Base-by-base conservation (phyloP, 352 stramenopile species). In the Globisporangium uncinulatum region DNA sequence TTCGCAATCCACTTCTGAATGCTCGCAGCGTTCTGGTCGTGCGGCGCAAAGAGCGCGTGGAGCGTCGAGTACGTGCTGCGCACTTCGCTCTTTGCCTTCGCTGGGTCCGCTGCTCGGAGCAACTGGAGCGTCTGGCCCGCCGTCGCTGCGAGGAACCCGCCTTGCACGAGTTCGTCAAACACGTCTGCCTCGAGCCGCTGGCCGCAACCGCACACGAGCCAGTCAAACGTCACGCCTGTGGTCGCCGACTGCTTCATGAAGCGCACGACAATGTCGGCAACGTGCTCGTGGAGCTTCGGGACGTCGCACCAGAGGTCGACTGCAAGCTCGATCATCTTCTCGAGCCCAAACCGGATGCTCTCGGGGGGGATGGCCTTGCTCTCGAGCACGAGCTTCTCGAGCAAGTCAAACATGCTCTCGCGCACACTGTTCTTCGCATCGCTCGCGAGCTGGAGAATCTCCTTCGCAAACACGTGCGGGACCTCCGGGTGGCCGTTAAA, bases 231-330 rank as follows among this genome's bases (percentile, higher is more conserved):
- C 50, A 92, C 65, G 6, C 73, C 72, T 6, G 69, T 89, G n/a
- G 69, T 52, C 24, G 70, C 56, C 10, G 80, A 86, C 47, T 86
- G 54, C 55, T 77, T 76, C 50, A 89, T 80, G 56, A 92, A 91
- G 13, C 76, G 75, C n/a, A 74, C 66, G n/a, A 86, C 56, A 48
- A 94, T 76, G 43, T 76, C 58, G n/a, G 77, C 75, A 31, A 92
- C 66, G 61, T 92, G 74, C 43, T 92, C 78, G 54, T 87, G 77
- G 6, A 90, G 70, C 70, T 90, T 94, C 2, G 84, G 84, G 13
- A 94, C 84, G 54, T 94, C 84, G 51, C 82, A 94, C 78, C 74
- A 87, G 20, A 92, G 51, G 57, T 91, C 76, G n/a, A 71, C 74
- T 8, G 69, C 78, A 4, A 86, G 31, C 53, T 78, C 74, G 32